A percentile compares a stretch with the other conserved stretches of the same genome.
phyloP scores from a whole-genome alignment of 2,329 filamentous ascomycete genomes.

The Venturia pyrina region DNA sequence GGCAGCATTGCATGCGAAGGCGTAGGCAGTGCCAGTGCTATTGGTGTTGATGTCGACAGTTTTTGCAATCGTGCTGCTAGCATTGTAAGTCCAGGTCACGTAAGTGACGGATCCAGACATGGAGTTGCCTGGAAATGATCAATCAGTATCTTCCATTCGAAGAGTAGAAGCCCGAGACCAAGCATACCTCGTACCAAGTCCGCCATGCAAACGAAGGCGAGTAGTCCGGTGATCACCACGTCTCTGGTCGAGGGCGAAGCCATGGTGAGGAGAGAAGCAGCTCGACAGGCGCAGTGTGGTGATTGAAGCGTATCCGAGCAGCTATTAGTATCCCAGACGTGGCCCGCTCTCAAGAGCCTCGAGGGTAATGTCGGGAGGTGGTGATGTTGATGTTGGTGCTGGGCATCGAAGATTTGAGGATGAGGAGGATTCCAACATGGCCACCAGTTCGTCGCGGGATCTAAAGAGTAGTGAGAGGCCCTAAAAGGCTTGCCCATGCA shows the following conservation, averaged over 20 bases:
- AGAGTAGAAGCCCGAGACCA: not conserved
- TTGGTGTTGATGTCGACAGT: not conserved
- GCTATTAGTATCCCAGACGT: not conserved
- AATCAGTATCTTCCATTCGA: not conserved
- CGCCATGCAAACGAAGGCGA: not conserved
- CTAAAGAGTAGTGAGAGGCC: not conserved
- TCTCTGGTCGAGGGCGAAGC: not conserved
- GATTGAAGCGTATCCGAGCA: not conserved
- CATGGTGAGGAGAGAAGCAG: not conserved
- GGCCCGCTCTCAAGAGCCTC: not conserved
- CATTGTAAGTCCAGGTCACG: conserved; percentile 4
- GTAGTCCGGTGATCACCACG: not conserved
- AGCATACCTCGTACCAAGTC: not conserved
- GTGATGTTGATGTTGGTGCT: too few species aligned
- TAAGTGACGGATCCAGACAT: not conserved
- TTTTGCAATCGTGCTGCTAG: not conserved
- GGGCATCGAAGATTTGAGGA: not conserved
- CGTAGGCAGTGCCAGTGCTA: not conserved
- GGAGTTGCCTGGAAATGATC: not conserved
- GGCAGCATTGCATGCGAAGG: conserved; percentile 2
- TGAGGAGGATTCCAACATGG: not conserved
- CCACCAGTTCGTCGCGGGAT: not conserved
- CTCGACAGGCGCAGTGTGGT: not conserved
- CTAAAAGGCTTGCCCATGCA: not conserved
- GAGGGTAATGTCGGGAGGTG: not conserved